Base-by-base conservation (phyloP, 352 stramenopile species). In the Hyaloperonospora arabidopsidis region DNA sequence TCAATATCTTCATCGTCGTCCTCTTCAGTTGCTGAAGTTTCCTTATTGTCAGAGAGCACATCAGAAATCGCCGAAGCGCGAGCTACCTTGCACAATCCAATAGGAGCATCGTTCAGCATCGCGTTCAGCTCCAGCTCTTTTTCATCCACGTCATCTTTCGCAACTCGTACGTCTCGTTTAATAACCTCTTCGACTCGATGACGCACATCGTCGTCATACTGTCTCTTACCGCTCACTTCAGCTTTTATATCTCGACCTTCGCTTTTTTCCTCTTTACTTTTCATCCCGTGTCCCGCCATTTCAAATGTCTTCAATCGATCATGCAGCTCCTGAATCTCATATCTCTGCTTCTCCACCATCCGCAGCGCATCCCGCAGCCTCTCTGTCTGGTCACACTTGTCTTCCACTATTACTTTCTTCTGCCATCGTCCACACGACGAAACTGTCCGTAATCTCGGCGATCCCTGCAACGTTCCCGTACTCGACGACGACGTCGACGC, bases 321-420 rank as follows among this genome's bases (percentile, higher is more conserved):
- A 45, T 70, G 76, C 14, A 87, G 66, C 38, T 83, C 67, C 2
- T 71, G n/a, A 49, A 93, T 90, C 51, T 93, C 80, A 5, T 72
- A 52, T 36, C 83, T 84, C 50, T 93, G 83, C 39, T 76, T 76
- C 38, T 74, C 70, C 45, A 90, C 68, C 46, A 89, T 57, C 28
- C 54, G 49, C 69, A 93, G 72, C 0, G 83, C 83, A 35, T 89
- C 80, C 6, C 67, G 69, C n/a, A 93, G 62, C 71, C 80, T 76
- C 32, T 82, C 57, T 0, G 73, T 76, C 17, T 83, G 57, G 17
- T 88, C 75, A 0, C 66, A 49, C 5, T 77, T 66, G 2, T 74
- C 51, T 21, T 74, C 64, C 19, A 53, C 2, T 44, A 34, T 34
- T 32, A 35, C 43, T 57, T 76, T 15, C 52, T 44, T 51, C 61